These are phyloP conservation scores for Moniliella sp. DNA, from an alignment of 1,284 basidiomycete species.

Conservation along the genomic window DNA sequence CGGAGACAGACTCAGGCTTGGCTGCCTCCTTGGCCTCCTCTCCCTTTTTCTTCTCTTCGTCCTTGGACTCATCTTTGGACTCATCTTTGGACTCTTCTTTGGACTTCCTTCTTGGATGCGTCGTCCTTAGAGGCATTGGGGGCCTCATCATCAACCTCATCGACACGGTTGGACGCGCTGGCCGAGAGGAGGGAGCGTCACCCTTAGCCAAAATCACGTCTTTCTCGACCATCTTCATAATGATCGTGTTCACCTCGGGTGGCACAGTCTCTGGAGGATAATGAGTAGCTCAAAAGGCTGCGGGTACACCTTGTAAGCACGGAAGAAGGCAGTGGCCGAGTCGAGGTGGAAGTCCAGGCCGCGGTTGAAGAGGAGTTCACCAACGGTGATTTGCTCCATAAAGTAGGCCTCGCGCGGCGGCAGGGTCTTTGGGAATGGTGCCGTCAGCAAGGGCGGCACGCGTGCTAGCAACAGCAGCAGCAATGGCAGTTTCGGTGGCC, in stretches of 20 bases:
- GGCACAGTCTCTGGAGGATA: constrained; percentile 79
- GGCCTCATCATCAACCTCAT: too few relatives aligned
- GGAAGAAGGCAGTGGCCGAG: constrained; percentile 73
- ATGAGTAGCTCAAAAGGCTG: constrained; percentile 57
- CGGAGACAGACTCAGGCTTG: too few relatives aligned
- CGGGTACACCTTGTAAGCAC: constrained; percentile 80
- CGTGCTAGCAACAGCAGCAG: constrained; percentile 2
- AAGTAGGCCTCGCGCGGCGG: constrained; percentile 48
- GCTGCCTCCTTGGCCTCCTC: too few relatives aligned
- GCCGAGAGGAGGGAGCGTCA: too few relatives aligned
- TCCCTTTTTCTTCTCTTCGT: too few relatives aligned
- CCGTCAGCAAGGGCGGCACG: constrained; percentile 11
- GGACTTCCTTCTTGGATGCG: too few relatives aligned
- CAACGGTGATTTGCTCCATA: constrained; percentile 64
- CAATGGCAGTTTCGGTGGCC: neutral
- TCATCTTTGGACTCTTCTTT: too few relatives aligned
- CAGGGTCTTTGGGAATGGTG: constrained; percentile 12
- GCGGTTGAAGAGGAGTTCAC: constrained; percentile 59
- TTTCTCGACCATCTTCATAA: constrained; percentile 67
- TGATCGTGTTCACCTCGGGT: constrained; percentile 61
- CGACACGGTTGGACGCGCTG: too few relatives aligned
- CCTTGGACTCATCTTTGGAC: too few relatives aligned
- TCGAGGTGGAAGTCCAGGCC: constrained; percentile 41
- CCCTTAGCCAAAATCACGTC: constrained; percentile 47
- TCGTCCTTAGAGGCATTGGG: too few relatives aligned